phyloP scores from a whole-genome alignment of 2,329 filamentous ascomycete species.

The Tolypocladium paradoxum region DNA sequence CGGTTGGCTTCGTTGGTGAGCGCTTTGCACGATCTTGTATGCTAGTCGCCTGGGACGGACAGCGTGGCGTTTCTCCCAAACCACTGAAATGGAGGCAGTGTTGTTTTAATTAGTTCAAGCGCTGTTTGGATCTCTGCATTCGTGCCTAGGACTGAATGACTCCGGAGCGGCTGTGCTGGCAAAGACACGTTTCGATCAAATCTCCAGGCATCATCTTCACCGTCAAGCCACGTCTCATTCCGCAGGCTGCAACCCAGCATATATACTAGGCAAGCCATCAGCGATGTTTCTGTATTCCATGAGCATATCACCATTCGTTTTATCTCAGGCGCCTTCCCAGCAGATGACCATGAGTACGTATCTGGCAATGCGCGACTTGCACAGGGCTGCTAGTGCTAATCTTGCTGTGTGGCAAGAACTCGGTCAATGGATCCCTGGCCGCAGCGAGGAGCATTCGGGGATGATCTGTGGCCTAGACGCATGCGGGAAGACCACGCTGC shows the following conservation, averaged over 20 bases:
- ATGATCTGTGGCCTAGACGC: constrained; percentile 6
- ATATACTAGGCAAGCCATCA: not conserved
- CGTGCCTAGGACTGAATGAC: not conserved
- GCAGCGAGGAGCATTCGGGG: not conserved
- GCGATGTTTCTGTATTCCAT: not conserved
- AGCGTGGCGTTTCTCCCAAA: no score
- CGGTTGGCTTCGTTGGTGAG: no score
- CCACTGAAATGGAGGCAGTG: no score
- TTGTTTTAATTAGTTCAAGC: no score
- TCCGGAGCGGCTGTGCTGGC: not conserved
- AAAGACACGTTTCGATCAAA: not conserved
- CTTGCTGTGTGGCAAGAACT: not conserved
- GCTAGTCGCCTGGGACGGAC: no score
- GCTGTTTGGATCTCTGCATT: no score
- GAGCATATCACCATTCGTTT: not conserved
- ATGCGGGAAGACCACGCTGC: constrained; percentile 63
- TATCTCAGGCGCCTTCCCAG: not conserved
- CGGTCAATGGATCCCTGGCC: not conserved
- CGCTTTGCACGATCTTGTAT: no score
- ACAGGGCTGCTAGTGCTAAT: not conserved
- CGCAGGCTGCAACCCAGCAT: not conserved
- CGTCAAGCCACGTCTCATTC: not conserved
- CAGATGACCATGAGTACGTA: not conserved
- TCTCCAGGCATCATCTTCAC: not conserved
- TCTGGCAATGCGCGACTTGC: not conserved